Percentiles rank a stretch among this genome's conserved stretches.
phyloP scores from a whole-genome alignment of 2,329 filamentous ascomycete genomes.

The Cladophialophora exuberans region DNA sequence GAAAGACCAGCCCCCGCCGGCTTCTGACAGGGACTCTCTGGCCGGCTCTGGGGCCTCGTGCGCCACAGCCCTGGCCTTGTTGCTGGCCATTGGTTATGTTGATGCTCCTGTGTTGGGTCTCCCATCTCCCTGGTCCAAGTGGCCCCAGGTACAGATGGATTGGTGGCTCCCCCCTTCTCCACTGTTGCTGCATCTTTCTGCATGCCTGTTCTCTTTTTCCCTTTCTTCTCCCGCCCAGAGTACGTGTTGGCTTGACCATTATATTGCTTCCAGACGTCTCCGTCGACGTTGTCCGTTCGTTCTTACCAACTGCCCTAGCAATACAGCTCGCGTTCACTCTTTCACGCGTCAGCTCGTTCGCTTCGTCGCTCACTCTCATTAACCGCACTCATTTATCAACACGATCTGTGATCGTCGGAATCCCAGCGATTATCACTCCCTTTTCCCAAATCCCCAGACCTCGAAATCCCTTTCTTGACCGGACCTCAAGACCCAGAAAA shows the following conservation, averaged over 20 bases:
- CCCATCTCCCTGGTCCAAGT: constrained; percentile 11
- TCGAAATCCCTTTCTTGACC: constrained; percentile 14
- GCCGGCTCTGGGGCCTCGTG: constrained; percentile 16
- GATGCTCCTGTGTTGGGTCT: constrained; percentile 3
- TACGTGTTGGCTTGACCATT: constrained; percentile 17
- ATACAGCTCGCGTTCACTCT: constrained; percentile 31
- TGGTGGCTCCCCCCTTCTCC: no score
- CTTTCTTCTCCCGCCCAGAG: constrained; percentile 3
- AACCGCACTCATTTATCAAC: constrained; percentile 15
- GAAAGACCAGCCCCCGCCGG: constrained; percentile 8
- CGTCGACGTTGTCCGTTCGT: constrained; percentile 28
- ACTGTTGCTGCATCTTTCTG: constrained; percentile 22
- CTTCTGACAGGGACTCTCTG: constrained; percentile 22
- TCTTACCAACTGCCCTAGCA: constrained; percentile 23
- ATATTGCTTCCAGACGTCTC: constrained; percentile 29
- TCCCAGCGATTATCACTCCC: constrained; percentile 23
- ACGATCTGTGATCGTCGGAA: constrained; percentile 32
- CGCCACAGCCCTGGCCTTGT: constrained; percentile 17
- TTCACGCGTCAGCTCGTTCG: constrained; percentile 27
- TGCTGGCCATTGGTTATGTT: constrained; percentile 11
- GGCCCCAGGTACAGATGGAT: no score
- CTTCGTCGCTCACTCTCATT: constrained; percentile 18
- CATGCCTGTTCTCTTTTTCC: constrained; percentile 17
- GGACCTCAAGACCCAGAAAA: constrained; percentile 22
- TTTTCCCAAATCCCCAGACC: constrained; percentile 7